Percentiles rank a stretch among this genome's conserved stretches.
Conservation (phyloP, 176 grass and related monocot species). For the Thinopyrum elongatum region DNA sequence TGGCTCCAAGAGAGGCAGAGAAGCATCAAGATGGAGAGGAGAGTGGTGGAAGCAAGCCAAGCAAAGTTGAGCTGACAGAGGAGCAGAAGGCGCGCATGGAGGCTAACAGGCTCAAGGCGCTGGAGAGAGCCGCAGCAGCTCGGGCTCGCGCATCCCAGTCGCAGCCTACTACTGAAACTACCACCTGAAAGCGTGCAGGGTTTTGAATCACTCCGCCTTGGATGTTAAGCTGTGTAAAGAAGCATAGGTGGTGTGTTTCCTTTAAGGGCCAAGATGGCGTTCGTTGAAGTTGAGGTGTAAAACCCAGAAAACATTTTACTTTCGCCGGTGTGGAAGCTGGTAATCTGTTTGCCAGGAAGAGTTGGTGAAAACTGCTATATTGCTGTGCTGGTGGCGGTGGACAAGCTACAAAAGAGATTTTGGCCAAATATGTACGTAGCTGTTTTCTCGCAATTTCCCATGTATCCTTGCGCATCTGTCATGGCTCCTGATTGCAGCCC, state of each 20-base stretch:
- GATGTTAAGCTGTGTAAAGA: too few relatives aligned
- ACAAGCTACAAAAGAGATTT: background rate
- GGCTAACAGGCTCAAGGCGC: slow-evolving; percentile 72
- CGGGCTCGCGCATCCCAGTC: slow-evolving; percentile 40
- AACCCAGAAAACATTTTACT: background rate
- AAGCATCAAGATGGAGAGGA: slow-evolving; percentile 2
- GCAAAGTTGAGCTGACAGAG: slow-evolving; percentile 48
- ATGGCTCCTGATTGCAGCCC: background rate
- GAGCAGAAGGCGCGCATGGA: slow-evolving; percentile 75
- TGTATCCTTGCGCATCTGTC: background rate
- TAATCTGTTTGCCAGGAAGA: background rate
- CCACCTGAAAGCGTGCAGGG: background rate
- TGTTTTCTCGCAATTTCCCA: background rate
- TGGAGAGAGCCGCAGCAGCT: slow-evolving; percentile 56
- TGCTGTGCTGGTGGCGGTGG: background rate
- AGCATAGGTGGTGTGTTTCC: background rate
- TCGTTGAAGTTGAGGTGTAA: background rate
- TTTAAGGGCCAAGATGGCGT: background rate
- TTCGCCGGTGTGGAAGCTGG: background rate
- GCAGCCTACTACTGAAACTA: slow-evolving; percentile 4
- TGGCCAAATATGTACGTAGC: background rate
- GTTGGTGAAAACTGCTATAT: background rate
- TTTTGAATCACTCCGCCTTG: background rate
- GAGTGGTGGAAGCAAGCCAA: background rate
- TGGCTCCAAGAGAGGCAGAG: slow-evolving; percentile 2